These are phyloP conservation scores for Thuidium tamariscinum DNA, from an alignment of 225 moss, liverwort and hornwort species.

Conservation along the genomic window DNA sequence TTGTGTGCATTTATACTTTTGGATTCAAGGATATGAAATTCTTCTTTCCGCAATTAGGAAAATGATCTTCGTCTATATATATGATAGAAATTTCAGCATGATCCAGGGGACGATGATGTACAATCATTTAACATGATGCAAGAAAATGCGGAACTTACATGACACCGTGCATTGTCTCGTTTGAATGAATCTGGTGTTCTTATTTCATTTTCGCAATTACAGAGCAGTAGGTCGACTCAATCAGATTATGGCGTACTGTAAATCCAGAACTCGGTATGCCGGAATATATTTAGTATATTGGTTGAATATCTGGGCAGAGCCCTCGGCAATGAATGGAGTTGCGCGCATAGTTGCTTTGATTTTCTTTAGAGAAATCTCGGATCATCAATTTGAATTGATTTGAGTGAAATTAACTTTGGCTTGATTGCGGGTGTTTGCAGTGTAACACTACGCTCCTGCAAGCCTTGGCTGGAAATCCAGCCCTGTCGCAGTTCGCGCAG, in stretches of 20 bases:
- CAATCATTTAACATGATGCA: neutral
- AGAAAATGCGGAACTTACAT: too few species aligned
- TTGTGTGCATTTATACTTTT: neutral
- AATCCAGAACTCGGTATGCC: neutral
- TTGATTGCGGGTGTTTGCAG: neutral
- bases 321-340: neutral
- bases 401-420: neutral
- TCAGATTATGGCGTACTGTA: neutral
- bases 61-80: neutral
- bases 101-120: neutral
- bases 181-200: neutral
- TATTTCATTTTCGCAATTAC: neutral
- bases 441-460: slow-evolving; percentile 19
- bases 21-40: neutral
- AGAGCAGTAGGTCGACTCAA: neutral
- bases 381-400: neutral
- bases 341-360: neutral
- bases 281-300: neutral
- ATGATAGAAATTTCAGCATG: neutral
- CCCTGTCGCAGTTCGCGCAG: neutral
- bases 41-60: neutral
- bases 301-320: neutral
- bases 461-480: neutral
- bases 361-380: neutral
- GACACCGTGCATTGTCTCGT: neutral